Base-by-base conservation (phyloP, 306 rosid genomes). In the Gastrolobium bilobum region DNA sequence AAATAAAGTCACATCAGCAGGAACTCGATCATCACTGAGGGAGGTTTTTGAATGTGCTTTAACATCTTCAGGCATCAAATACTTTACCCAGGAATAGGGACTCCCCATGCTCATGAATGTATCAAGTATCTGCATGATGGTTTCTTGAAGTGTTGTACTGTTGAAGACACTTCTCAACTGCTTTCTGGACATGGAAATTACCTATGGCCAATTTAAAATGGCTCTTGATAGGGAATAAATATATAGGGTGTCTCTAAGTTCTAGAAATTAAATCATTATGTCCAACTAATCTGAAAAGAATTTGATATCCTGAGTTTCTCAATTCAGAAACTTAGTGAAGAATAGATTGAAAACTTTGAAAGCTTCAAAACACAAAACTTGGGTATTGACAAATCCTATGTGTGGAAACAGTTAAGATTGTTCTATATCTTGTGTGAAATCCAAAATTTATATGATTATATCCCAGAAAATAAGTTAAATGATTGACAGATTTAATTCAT, bases 1-100 rank as follows among this genome's bases (percentile, higher is more conserved):
- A 51, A 90, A 90, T 78, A 88, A 90, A 43, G 92, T 82, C 66
- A 80, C 26, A 52, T 83, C 89, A 13, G 85, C 79, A 81, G 82
- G 75, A 79, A 53, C 74, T 30, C 30, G 30, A 37, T 64, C 82
- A 38, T 83, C 81, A 64, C 47, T 68, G 75, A 87, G 64, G 47
- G 87, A 72, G 86, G 81, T 51, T 4, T 80, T 61, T 40, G 83
- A 75, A 57, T 11, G 83, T 78, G 60, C 78, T 77, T 71, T 84
- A 69, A 75, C 82, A 77, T 85, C 87, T 76, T 83, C 92, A 0
- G 97, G 92, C 83, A 93, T 96, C 83, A 96, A 73, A 90, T 91
- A 89, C 80, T 89, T 88, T 80, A 89, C 57, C 99, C 98, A 96
- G 68, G 85, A 89, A 69, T 93, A 83, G 61, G 94, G 89, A 77